A percentile compares a stretch with the other conserved stretches of the same genome.
Evolutionary conservation across 1,139 yeast species (phyloP).

Genomic region (Barnettozyma hawaiiensis): DNA sequence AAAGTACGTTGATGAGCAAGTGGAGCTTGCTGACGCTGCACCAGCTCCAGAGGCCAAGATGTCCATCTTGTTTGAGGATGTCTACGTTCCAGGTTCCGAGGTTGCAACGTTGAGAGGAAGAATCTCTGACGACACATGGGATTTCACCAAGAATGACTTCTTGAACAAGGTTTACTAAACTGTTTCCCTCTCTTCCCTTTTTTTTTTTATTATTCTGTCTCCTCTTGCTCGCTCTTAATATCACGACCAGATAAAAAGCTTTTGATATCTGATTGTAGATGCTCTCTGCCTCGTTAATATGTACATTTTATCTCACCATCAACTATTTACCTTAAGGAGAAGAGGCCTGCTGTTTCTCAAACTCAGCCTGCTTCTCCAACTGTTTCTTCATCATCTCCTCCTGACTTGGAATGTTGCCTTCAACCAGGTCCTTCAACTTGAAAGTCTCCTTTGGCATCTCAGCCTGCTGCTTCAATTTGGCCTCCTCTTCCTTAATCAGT

Average conservation of each 20-base stretch:
- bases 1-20: slow-evolving; percentile 91
- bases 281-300: no score
- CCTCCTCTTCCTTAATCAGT: slow-evolving; percentile 83
- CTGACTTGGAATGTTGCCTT: slow-evolving; percentile 81
- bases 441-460: slow-evolving; percentile 73
- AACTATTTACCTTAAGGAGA: slow-evolving; percentile 4
- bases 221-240: no score
- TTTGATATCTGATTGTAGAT: no score
- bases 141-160: slow-evolving; percentile 69
- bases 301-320: slow-evolving; percentile 5
- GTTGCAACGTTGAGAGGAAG: slow-evolving; percentile 93
- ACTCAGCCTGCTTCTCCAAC: slow-evolving; percentile 40
- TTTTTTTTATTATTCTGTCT: no score
- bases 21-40: slow-evolving; percentile 86
- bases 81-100: slow-evolving; percentile 92
- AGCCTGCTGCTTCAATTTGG: slow-evolving; percentile 74
- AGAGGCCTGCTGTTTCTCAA: slow-evolving; percentile 27
- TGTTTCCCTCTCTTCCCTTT: no score
- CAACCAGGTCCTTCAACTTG: slow-evolving; percentile 76
- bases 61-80: slow-evolving; percentile 93
- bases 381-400: slow-evolving; percentile 77
- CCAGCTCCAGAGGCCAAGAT: slow-evolving; percentile 95
- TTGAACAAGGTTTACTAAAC: slow-evolving; percentile 31
- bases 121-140: slow-evolving; percentile 90
- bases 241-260: no score